Evolutionary conservation across 176 grass and related monocot species (phyloP).

Genomic region (Zoysia japonica): DNA sequence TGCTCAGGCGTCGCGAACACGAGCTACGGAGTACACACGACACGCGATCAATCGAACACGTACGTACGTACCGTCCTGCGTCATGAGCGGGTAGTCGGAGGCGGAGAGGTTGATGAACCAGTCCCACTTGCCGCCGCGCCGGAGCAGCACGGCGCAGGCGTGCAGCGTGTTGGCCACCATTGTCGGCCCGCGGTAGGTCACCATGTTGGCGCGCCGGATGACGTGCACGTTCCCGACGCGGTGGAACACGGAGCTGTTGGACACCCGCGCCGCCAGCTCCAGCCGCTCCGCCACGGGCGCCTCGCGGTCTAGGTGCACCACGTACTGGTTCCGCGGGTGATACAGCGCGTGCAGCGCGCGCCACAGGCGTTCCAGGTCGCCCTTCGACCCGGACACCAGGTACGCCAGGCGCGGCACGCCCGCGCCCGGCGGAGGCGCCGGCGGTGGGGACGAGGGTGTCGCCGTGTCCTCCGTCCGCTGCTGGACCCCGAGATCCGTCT

Average conservation of each 20-base stretch:
- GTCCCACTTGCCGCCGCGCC: slow-evolving; percentile 69
- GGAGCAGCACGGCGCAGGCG: slow-evolving; percentile 81
- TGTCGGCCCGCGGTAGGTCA: slow-evolving; percentile 86
- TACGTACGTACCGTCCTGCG: slow-evolving; percentile 65
- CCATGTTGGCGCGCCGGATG: slow-evolving; percentile 78
- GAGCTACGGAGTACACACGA: too few species aligned
- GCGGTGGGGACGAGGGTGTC: background rate
- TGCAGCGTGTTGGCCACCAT: slow-evolving; percentile 97
- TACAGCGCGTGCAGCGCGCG: slow-evolving; percentile 83
- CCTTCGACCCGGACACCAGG: slow-evolving; percentile 82
- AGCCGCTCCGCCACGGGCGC: slow-evolving; percentile 54
- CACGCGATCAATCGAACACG: too few species aligned
- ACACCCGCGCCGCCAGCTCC: slow-evolving; percentile 62
- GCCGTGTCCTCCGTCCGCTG: background rate
- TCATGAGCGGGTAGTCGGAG: slow-evolving; percentile 89
- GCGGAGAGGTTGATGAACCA: slow-evolving; percentile 99
- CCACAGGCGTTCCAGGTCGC: slow-evolving; percentile 90
- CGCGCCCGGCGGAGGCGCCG: slow-evolving; percentile 8
- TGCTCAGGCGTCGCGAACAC: too few species aligned
- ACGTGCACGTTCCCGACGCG: slow-evolving; percentile 69
- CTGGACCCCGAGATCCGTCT: background rate
- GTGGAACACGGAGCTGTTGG: slow-evolving; percentile 46
- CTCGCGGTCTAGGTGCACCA: slow-evolving; percentile 88
- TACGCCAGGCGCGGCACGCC: slow-evolving; percentile 71
- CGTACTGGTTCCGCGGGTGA: slow-evolving; percentile 84